A percentile compares a stretch with the other conserved stretches of the same genome.
These are phyloP conservation scores for Xylaria nigripes DNA, from an alignment of 495 filamentous ascomycete species.

Conservation along the genomic window DNA sequence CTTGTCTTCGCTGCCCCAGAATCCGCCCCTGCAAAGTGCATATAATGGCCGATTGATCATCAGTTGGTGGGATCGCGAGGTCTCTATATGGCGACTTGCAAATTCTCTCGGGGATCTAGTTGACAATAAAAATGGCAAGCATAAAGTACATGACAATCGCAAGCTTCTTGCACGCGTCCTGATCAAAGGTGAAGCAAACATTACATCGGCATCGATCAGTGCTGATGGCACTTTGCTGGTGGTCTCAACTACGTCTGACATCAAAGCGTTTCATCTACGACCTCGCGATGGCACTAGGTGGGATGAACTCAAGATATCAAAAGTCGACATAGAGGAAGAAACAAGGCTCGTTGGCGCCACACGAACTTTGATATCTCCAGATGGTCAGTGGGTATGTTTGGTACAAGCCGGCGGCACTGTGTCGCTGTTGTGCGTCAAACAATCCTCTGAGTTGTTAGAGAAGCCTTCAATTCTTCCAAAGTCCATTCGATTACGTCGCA, in stretches of 20 bases:
- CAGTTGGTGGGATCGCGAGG: conserved; percentile 88
- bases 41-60: conserved; percentile 63
- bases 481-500: conserved; percentile 48
- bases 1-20: conserved; percentile 73
- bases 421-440: conserved; percentile 41
- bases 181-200: conserved; percentile 77
- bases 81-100: conserved; percentile 71
- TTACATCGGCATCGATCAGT: conserved; percentile 70
- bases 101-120: conserved; percentile 40
- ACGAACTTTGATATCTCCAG: conserved; percentile 61
- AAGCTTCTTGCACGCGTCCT: conserved; percentile 64
- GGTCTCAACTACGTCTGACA: conserved; percentile 63
- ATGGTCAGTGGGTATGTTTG: conserved; percentile 68
- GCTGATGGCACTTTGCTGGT: conserved; percentile 65
- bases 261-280: conserved; percentile 70
- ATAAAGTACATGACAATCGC: conserved; percentile 34
- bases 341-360: conserved; percentile 54
- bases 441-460: conserved; percentile 17
- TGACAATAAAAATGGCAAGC: conserved; percentile 28
- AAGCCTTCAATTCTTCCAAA: conserved; percentile 39
- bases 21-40: conserved; percentile 59
- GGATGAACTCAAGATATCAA: conserved; percentile 56
- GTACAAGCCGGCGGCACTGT: conserved; percentile 76
- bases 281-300: conserved; percentile 33
- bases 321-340: conserved; percentile 50